Percentiles rank a stretch among this genome's conserved stretches.
Evolutionary conservation across 345 rosid genomes (phyloP).

Genomic region (Citrus unshiu): DNA sequence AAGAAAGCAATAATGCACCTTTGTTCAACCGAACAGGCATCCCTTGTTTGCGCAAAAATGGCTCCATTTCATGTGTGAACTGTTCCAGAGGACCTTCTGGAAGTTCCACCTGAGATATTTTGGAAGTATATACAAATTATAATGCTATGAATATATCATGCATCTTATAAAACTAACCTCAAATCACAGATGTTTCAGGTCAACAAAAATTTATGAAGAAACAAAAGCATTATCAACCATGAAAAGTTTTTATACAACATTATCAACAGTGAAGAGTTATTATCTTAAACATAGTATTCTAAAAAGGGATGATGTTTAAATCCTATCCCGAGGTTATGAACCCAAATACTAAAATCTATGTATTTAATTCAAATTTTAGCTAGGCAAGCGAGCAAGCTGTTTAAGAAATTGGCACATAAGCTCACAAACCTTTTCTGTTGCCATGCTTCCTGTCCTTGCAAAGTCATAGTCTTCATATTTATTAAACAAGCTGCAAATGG

Average conservation of each 20-base stretch:
- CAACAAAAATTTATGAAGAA: background rate
- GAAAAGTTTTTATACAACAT: background rate
- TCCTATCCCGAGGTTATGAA: background rate
- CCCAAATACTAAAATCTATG: background rate
- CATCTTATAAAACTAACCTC: background rate
- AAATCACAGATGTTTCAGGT: background rate
- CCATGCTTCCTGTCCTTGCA: conserved; percentile 81
- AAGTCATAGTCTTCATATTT: conserved; percentile 77
- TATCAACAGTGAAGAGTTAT: background rate
- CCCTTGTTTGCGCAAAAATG: conserved; percentile 85
- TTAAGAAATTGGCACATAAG: background rate
- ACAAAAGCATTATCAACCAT: background rate
- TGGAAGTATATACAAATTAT: background rate
- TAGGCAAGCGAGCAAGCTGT: background rate
- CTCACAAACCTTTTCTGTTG: conserved; percentile 59
- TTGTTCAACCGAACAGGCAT: conserved; percentile 94
- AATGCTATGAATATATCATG: background rate
- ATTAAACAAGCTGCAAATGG: conserved; percentile 58
- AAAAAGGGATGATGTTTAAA: background rate
- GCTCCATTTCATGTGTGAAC: conserved; percentile 99
- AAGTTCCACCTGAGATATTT: conserved; percentile 66
- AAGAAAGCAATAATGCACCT: conserved; percentile 37
- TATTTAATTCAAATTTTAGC: background rate
- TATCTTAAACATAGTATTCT: background rate
- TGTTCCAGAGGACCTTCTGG: conserved; percentile 84